phyloP scores from a whole-genome alignment of 2,329 filamentous ascomycete species.

The Botrytis byssoidea region DNA sequence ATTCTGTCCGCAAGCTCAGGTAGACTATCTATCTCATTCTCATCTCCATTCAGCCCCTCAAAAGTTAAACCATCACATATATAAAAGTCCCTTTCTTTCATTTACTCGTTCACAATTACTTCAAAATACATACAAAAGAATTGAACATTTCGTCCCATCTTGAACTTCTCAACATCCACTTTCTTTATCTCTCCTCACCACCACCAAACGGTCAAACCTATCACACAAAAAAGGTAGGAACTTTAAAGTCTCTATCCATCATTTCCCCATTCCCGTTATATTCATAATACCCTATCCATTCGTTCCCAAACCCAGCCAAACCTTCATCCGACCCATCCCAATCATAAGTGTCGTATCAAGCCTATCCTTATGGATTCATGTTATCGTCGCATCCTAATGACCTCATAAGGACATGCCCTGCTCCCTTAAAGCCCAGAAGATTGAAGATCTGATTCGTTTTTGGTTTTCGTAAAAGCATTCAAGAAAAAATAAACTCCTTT shows the following conservation, averaged over 20 bases:
- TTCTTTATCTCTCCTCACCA: not conserved
- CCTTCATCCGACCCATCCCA: constrained; percentile 7
- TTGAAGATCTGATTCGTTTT: not conserved
- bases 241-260: not conserved
- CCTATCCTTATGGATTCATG: not conserved
- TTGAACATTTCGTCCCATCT: constrained; percentile 13
- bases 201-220: not conserved
- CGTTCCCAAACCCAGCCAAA: constrained; percentile 3
- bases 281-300: constrained; percentile 16
- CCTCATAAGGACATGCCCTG: not conserved
- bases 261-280: constrained; percentile 1
- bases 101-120: constrained; percentile 12
- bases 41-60: not conserved
- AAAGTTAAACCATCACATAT: not conserved
- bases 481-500: constrained; percentile 17
- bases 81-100: not conserved
- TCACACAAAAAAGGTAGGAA: constrained; percentile 2
- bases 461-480: constrained; percentile 15
- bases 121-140: constrained; percentile 19
- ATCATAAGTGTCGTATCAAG: constrained; percentile 10
- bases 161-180: not conserved
- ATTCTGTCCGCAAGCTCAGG: not conserved
- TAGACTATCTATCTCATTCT: not conserved
- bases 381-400: constrained; percentile 1
- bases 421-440: not conserved